These are phyloP conservation scores for Niveomyces coronatus DNA, from an alignment of 2,329 filamentous ascomycete species.

Conservation along the genomic window DNA sequence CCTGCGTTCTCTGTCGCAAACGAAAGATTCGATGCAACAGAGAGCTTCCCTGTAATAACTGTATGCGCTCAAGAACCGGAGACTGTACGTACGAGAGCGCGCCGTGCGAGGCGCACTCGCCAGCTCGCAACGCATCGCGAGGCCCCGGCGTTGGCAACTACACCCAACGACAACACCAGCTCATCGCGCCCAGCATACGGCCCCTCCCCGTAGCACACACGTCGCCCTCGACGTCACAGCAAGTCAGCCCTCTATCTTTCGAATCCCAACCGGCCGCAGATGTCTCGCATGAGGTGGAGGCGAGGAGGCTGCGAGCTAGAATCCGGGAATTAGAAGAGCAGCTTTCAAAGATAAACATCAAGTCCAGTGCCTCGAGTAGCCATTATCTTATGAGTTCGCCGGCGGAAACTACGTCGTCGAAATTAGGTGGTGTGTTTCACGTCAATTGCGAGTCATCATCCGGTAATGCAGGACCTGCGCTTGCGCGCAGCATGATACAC, in stretches of 20 bases:
- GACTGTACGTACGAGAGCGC: constrained; percentile 24
- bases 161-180: neutral
- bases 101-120: constrained; percentile 4
- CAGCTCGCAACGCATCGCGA: too few relatives aligned
- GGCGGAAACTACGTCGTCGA: constrained; percentile 27
- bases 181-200: neutral
- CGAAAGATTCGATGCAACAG: constrained; percentile 35
- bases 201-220: neutral
- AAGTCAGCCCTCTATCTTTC: neutral
- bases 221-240: neutral
- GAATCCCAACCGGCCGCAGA: constrained; percentile 6
- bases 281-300: constrained; percentile 11
- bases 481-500: constrained; percentile 36
- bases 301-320: constrained; percentile 15
- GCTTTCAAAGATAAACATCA: constrained; percentile 17
- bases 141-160: neutral
- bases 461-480: constrained; percentile 19
- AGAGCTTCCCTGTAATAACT: constrained; percentile 30
- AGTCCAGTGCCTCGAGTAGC: neutral
- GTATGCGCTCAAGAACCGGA: constrained; percentile 25
- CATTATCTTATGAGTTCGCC: constrained; percentile 14
- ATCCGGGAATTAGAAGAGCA: constrained; percentile 35
- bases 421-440: constrained; percentile 32
- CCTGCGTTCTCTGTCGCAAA: constrained; percentile 31
- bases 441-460: constrained; percentile 27